Base-by-base conservation (phyloP, 345 rosid genomes). In the Trapa bicornis region DNA sequence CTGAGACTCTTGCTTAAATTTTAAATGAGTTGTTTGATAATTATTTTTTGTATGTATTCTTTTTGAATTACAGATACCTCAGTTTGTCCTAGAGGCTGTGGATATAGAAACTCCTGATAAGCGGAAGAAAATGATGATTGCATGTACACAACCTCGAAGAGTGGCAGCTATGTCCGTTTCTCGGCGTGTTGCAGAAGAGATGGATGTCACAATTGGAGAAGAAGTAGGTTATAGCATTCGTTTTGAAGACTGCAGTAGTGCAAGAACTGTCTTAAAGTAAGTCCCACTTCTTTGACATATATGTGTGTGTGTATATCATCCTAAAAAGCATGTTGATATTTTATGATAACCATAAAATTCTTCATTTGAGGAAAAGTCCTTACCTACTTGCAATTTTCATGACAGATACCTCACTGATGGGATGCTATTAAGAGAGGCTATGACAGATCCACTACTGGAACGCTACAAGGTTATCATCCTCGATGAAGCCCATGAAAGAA, bases 81-180 rank as follows among this genome's bases (percentile, higher is more conserved):
- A 94, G 78, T 94, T 94, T 75, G 97, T 94, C n/a, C 74, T 91
- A 47, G 99, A 94, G 71, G 96, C 89, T 61, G 89, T 86, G 43
- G 97, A 89, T 65, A 41, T 85, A 33, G 99, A 91, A 72, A 73
- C 86, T 7, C 80, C 93, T 2, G 93, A 87, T 75, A 88, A 84
- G 70, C 83, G 91, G 42, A 74, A 81, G 81, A 94, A 91, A 79
- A 83, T 83, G 91, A 80, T 89, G 91, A 75, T 94, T 74, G 99
- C 83, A 0, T 94, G 99, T 66, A 94, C 99, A 36, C 99, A 94
- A 80, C 99, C 99, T 47, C 89, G 99, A 65, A 87, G 97, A 76
- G 99, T 94, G 78, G 97, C 99, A 57, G 97, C 99, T 3, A 94
- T 94, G 99, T 94, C 99, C 69, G 99, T 91, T 66, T 94, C 99